phyloP scores from a whole-genome alignment of 2,329 filamentous ascomycete genomes.

The Davidsoniella eucalypti region DNA sequence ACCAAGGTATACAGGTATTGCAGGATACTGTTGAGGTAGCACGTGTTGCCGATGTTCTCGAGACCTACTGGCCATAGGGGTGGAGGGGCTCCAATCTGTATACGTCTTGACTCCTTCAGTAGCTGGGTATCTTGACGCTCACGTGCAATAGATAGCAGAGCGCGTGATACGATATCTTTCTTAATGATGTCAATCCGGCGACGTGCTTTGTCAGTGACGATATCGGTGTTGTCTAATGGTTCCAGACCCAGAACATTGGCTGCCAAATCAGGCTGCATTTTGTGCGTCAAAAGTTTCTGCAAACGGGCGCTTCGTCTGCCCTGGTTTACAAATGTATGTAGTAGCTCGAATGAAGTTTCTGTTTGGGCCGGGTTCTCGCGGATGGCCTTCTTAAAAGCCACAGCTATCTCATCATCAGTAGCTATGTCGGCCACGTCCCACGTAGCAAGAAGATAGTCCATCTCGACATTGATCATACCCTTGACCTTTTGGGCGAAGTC shows the following conservation, averaged over 20 bases:
- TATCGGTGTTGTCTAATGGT: slow-evolving; percentile 3
- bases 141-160: slow-evolving; percentile 17
- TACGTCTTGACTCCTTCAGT: slow-evolving; percentile 11
- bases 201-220: slow-evolving; percentile 10
- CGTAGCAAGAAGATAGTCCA: slow-evolving; percentile 13
- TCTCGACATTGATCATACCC: slow-evolving; percentile 10
- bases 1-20: slow-evolving; percentile 89
- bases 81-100: slow-evolving; percentile 27
- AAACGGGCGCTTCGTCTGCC: slow-evolving; percentile 13
- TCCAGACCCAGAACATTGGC: slow-evolving; percentile 11
- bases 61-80: slow-evolving; percentile 45
- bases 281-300: slow-evolving; percentile 6
- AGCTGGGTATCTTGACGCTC: slow-evolving; percentile 16
- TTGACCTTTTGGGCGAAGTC: slow-evolving; percentile 13
- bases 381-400: slow-evolving; percentile 14
- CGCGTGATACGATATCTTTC: slow-evolving; percentile 15
- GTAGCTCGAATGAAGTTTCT: slow-evolving; percentile 15
- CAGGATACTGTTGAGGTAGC: slow-evolving; percentile 89
- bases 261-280: slow-evolving; percentile 12
- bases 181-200: slow-evolving; percentile 5
- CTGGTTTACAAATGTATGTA: slow-evolving; percentile 15
- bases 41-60: slow-evolving; percentile 91
- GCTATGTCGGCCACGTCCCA: slow-evolving; percentile 14
- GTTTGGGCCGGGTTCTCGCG: slow-evolving; percentile 15
- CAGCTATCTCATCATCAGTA: slow-evolving; percentile 15